A percentile compares a stretch with the other conserved stretches of the same genome.
phyloP scores from a whole-genome alignment of 2,329 filamentous ascomycete genomes.

The Curvularia spicifera region DNA sequence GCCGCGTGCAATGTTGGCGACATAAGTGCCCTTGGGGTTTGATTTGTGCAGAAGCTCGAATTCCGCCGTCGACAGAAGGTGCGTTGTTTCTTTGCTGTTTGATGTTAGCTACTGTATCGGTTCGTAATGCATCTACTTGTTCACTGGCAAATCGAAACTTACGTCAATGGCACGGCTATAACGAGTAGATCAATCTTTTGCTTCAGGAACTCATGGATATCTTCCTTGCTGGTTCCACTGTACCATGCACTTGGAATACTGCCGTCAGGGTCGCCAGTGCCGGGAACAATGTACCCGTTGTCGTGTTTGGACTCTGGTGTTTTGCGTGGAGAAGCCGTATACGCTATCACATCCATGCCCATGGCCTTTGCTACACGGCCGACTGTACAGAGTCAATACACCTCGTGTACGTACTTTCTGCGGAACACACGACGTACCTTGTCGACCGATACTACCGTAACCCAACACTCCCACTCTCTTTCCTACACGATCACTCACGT shows the following conservation, averaged over 20 bases:
- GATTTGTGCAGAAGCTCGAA: constrained; percentile 60
- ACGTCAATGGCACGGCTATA: constrained; percentile 64
- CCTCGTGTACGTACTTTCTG: not conserved
- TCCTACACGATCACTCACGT: constrained; percentile 62
- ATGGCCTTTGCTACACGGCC: constrained; percentile 66
- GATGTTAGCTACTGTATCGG: not conserved
- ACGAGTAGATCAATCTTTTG: constrained; percentile 65
- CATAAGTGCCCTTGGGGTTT: constrained; percentile 59
- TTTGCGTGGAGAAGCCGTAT: constrained; percentile 72
- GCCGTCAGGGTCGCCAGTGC: constrained; percentile 67
- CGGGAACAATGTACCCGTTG: constrained; percentile 69
- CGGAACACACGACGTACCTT: constrained; percentile 53
- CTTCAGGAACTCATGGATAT: constrained; percentile 60
- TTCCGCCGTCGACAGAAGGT: constrained; percentile 62
- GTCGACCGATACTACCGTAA: constrained; percentile 68
- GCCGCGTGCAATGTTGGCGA: constrained; percentile 76
- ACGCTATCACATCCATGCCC: constrained; percentile 76
- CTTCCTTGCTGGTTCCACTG: constrained; percentile 59
- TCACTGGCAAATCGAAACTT: constrained; percentile 20
- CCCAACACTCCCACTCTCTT: constrained; percentile 66
- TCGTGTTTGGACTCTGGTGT: constrained; percentile 71
- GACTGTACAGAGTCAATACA: constrained; percentile 43
- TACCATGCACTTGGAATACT: constrained; percentile 63
- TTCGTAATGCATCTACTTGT: not conserved
- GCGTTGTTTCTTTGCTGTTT: constrained; percentile 54